Evolutionary conservation across 2,329 filamentous ascomycete species (phyloP).

Genomic region (Pleomassaria siparia): DNA sequence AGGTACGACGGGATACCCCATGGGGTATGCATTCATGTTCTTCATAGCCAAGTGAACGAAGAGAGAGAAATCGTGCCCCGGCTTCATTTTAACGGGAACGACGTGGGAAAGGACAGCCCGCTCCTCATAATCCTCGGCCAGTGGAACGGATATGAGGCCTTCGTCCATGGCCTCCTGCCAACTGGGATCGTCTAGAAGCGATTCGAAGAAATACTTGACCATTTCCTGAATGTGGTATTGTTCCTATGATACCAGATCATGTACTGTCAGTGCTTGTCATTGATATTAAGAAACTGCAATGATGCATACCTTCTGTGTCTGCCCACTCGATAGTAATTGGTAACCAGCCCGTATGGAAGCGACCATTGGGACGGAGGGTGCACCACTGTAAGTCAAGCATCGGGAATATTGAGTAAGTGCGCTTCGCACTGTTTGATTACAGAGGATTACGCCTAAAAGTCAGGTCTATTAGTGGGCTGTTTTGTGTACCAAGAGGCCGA

Average conservation of each 20-base stretch:
- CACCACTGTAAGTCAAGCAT: slow-evolving; percentile 33
- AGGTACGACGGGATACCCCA: slow-evolving; percentile 34
- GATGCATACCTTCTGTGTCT: slow-evolving; percentile 9
- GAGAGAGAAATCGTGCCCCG: background rate
- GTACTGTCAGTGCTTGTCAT: no score
- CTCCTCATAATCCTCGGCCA: slow-evolving; percentile 10
- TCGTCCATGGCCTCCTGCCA: slow-evolving; percentile 8
- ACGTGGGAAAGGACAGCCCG: slow-evolving; percentile 8
- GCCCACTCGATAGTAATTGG: slow-evolving; percentile 15
- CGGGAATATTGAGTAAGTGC: slow-evolving; percentile 15
- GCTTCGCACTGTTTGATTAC: slow-evolving; percentile 12
- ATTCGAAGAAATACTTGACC: slow-evolving; percentile 9
- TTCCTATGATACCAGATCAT: slow-evolving; percentile 3
- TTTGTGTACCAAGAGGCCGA: no score
- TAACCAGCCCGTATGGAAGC: slow-evolving; percentile 41
- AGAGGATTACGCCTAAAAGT: slow-evolving; percentile 8
- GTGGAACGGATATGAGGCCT: slow-evolving; percentile 11
- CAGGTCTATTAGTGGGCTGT: slow-evolving; percentile 5
- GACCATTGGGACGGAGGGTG: slow-evolving; percentile 39
- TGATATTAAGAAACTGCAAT: background rate
- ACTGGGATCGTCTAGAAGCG: slow-evolving; percentile 1
- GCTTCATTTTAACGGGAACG: slow-evolving; percentile 6
- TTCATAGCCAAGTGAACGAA: background rate
- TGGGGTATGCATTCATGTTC: slow-evolving; percentile 5
- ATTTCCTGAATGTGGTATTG: slow-evolving; percentile 8